Evolutionary conservation across 1,284 basidiomycete species (phyloP).

Genomic region (Leccinum angustisporum): DNA sequence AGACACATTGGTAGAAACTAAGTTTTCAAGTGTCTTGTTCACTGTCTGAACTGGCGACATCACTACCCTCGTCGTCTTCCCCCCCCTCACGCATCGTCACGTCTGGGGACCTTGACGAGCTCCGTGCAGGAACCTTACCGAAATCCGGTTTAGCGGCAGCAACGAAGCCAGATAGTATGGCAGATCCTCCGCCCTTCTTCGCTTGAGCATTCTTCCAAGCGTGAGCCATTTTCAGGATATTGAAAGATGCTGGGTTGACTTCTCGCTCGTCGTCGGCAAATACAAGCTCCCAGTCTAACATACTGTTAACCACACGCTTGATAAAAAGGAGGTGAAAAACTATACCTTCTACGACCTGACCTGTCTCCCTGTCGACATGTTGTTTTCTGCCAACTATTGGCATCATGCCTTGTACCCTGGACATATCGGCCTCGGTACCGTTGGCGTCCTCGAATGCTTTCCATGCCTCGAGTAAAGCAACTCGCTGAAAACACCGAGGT

Average conservation of each 20-base stretch:
- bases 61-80: conserved; percentile 36
- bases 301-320: conserved; percentile 1
- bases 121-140: conserved; percentile 11
- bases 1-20: background rate
- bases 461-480: conserved; percentile 90
- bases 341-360: conserved; percentile 84
- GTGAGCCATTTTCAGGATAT: conserved; percentile 91
- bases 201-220: conserved; percentile 72
- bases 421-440: conserved; percentile 67
- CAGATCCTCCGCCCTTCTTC: conserved; percentile 33
- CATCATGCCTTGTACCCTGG: conserved; percentile 86
- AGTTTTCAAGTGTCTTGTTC: conserved; percentile 21
- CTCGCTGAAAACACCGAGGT: conserved; percentile 53
- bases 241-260: conserved; percentile 89
- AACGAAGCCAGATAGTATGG: conserved; percentile 45
- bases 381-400: conserved; percentile 88
- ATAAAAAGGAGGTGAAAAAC: conserved; percentile 1
- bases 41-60: conserved; percentile 46
- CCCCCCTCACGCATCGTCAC: conserved; percentile 20
- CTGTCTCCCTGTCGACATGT: conserved; percentile 79
- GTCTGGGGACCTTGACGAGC: conserved; percentile 14
- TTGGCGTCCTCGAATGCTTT: conserved; percentile 85
- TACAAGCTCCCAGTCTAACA: conserved; percentile 86
- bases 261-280: conserved; percentile 95
- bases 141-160: conserved; percentile 34